Conservation (phyloP, 495 filamentous ascomycete species). For the Venustampulla echinocandica region DNA sequence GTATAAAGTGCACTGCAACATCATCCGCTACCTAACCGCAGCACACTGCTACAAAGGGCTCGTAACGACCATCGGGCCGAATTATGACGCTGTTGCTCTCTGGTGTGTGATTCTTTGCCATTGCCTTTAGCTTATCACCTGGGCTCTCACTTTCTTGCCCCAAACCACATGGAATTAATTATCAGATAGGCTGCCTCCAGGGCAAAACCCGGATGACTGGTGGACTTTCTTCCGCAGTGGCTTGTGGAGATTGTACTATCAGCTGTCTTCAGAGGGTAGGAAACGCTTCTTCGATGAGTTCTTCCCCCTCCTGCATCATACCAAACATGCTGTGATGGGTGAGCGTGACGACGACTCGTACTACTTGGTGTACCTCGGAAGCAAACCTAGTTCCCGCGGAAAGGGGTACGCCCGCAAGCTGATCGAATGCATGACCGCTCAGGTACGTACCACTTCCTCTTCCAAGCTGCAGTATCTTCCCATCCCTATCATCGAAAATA, state of each 20-base stretch:
- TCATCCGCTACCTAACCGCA: conserved; percentile 63
- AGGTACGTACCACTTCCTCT: too few relatives aligned
- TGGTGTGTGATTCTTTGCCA: conserved; percentile 47
- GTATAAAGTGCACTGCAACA: conserved; percentile 65
- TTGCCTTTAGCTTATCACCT: not conserved
- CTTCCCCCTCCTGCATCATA: conserved; percentile 63
- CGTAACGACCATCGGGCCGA: conserved; percentile 60
- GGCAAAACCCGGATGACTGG: conserved; percentile 61
- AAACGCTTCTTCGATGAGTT: conserved; percentile 70
- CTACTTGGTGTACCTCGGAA: conserved; percentile 75
- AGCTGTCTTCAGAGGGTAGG: conserved; percentile 59
- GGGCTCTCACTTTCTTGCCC: not conserved
- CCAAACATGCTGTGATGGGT: conserved; percentile 57
- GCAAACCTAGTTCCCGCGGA: conserved; percentile 53
- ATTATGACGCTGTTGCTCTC: conserved; percentile 67
- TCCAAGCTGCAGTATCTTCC: conserved; percentile 6
- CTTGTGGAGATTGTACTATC: conserved; percentile 63
- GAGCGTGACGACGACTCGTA: conserved; percentile 53
- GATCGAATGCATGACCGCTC: conserved; percentile 53
- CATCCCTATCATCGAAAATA: conserved; percentile 1
- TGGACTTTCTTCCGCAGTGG: conserved; percentile 61
- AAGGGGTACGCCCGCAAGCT: conserved; percentile 62
- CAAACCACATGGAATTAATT: not conserved
- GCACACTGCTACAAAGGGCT: conserved; percentile 63
- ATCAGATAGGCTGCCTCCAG: conserved; percentile 61